Base-by-base conservation (phyloP, 805 yeast species). In the Yamadazyma laniorum region DNA sequence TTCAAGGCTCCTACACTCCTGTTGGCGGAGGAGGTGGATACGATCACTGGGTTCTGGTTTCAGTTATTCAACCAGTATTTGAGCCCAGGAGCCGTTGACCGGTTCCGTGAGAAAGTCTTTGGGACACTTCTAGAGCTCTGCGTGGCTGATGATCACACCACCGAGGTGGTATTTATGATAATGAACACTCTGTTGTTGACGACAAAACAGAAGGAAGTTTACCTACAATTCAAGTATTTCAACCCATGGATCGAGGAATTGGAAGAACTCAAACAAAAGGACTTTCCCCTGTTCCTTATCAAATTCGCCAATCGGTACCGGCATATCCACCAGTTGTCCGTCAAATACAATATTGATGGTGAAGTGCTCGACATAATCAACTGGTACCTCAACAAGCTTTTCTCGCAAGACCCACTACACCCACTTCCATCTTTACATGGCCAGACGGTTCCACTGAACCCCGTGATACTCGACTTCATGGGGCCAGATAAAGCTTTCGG, bases 201-300 rank as follows among this genome's bases (percentile, higher is more conserved):
- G 5, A 11, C 18, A 4, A 21, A 4, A 9, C 43, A 42, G 19
- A 32, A 23, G 16, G 49, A 45, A 16, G 2, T 35, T 5, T 28
- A 73, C 2, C 25, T 74, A 19, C 63, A 56, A 30, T 45, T 55
- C 26, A 57, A 49, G 16, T 47, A 70, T 14, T 67, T 74, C 47
- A 71, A 73, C 39, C 65, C 70, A 9, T 54, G 70, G 65, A 26
- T 53, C 4, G 12, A 26, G 4, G 11, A 18, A 6, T 15, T 45
- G 6, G n/a, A 15, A 12, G 33, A 4, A 17, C 25, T 27, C 13
- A 26, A 26, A 19, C 11, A 15, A 13, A 5, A 16, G 4, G 12
- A 29, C 13, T 5, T 23, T 5, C 11, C 13, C 12, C 6, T 6
- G 14, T 38, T 38, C 17, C 18, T 25, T 28, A 13, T 18, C 14